Base-by-base conservation (phyloP, 176 grass and related monocot species). In the Oryza rufipogon region DNA sequence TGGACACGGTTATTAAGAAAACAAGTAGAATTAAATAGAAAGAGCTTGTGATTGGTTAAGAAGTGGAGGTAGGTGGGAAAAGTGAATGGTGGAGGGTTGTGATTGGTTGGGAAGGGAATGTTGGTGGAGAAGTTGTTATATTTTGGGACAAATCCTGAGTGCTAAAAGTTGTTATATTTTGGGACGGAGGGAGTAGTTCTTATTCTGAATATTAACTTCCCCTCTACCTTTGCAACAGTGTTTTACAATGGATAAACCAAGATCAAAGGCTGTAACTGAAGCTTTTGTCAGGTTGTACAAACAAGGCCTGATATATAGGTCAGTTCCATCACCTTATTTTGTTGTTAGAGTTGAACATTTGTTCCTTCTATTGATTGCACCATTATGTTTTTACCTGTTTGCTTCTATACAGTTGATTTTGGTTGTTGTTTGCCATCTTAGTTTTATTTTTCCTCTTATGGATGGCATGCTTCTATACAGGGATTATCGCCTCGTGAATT, bases 241-340 rank as follows among this genome's bases (percentile, higher is more conserved):
- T 77, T 92, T 92, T 64, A 92, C 90, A 52, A 92, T 92, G 90
- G 90, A 92, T 76, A 83, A 89, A 26, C 76, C 73, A 49, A 92
- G 90, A 82, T 92, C 90, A 47, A 87, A 76, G 75, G 93, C 93
- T 25, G 93, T 96, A 77, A 91, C 83, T 73, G 93, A 96, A 82
- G 93, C 93, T 14, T 96, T 96, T 85, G 90, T 96, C 8, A 85
- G 88, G 75, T 87, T 92, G 48, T 70, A 92, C 81, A 90, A 84
- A 84, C 82, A 92, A 83, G 88, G 86, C 28, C 75, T 92, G 82
- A 92, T 96, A 49, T 96, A 96, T 73, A 96, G 93, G 93, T 96
- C 9, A 80, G 87, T 66, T 79, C 46, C 42, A 13, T 68, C n/a
- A 45, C 66, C 8, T 39, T 76, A 17, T 70, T 45, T 66, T 78